Evolutionary conservation across 1,139 yeast species (phyloP), one percentile per base, ranked within the genome.

Genomic region (Taphrina sp.): DNA sequence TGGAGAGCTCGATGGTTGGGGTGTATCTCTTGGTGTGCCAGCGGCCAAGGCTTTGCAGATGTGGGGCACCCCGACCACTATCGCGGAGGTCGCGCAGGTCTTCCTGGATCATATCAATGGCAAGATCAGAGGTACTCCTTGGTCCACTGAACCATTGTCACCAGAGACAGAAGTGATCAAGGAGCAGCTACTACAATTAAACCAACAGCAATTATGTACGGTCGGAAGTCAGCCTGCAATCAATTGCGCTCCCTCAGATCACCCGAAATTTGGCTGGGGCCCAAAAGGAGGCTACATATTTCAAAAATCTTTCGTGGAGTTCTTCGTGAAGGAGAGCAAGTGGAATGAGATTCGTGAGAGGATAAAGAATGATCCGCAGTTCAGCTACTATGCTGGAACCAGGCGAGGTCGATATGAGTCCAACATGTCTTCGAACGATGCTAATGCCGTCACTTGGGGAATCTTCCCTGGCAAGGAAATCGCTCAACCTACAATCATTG

Each of bases 1-100:
- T 70, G 98, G 98, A 72, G 96, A 90, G 70, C 86, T 90, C 65
- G 96, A 90, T 67, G 98, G 97, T 31, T 92, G 92, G 69, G 97
- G 98, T 1, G 95, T 96, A 1, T 81, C 86, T 3, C 77, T 92
- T 64, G 90, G 89, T 65, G 74, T 74, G n/a, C 80, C 86, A 12
- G 78, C 89, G 5, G 76, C 76, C 41, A 81, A 77, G 65, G 95
- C 95, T 0, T 73, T 78, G 54, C 78, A 77, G 54, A 74, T 81
- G 43, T 92, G 97, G 97, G 96, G 96, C 0, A 73, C 77, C 51
- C 96, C 97, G 3, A 78, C 74, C 45, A 74, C 75, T n/a, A 65
- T 73, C 1, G 67, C 72, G 5, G 96, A 90, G 67, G 73, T 92
- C 56, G 75, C 85, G 16, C 74, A 76, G 45, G 74, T 89, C 33